These are phyloP conservation scores for Suaeda aralocaspica DNA, from an alignment of 148 eudicot genomes.

Conservation along the genomic window DNA sequence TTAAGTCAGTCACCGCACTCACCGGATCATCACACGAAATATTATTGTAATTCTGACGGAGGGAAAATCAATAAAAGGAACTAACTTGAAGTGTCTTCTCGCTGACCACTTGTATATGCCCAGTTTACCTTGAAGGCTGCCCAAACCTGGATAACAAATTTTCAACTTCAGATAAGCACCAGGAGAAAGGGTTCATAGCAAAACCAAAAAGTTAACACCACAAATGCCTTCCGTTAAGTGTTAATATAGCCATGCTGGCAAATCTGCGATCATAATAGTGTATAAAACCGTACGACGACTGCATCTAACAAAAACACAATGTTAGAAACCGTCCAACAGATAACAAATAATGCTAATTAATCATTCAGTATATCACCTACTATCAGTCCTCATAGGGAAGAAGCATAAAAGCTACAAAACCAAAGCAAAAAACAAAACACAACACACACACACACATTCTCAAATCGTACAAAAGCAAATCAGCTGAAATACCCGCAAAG, in stretches of 20 bases:
- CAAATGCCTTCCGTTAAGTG: conserved; percentile 94
- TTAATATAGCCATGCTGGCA: conserved; percentile 77
- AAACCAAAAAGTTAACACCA: conserved; percentile 31
- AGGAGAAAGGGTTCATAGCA: conserved; percentile 1
- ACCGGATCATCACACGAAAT: background rate
- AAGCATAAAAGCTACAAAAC: background rate
- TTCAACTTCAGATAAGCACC: conserved; percentile 10
- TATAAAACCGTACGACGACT: too few relatives aligned
- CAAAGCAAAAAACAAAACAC: background rate
- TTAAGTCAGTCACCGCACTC: conserved; percentile 17
- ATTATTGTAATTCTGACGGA: background rate
- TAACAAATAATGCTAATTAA: too few relatives aligned
- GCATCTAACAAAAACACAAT: too few relatives aligned
- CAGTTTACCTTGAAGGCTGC: conserved; percentile 97
- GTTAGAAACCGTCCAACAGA: background rate
- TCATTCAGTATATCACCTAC: background rate
- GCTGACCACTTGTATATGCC: conserved; percentile 94
- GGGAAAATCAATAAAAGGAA: conserved; percentile 10
- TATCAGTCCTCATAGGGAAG: background rate
- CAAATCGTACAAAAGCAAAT: too few relatives aligned
- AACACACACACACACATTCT: background rate
- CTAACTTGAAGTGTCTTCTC: conserved; percentile 96
- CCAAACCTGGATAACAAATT: conserved; percentile 68
- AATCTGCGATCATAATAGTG: conserved; percentile 62
- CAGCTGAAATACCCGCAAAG: background rate